A percentile compares a stretch with the other conserved stretches of the same genome.
phyloP scores from a whole-genome alignment of 1,284 basidiomycete species.

The Limonomyces culmigenus region DNA sequence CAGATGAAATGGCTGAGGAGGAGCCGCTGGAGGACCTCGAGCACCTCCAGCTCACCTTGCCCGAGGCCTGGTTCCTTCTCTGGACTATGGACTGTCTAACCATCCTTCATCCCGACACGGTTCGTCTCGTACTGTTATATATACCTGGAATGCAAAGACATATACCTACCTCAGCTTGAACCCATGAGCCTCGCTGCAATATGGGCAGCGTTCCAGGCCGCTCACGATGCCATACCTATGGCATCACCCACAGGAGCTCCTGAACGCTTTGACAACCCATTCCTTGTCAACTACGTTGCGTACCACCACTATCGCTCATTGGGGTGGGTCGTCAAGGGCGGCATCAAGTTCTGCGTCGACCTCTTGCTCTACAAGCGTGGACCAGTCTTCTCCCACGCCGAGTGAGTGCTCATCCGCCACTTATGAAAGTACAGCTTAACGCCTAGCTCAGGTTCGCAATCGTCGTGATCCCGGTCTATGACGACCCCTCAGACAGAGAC shows the following conservation, averaged over 20 bases:
- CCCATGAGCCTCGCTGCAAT: conserved; percentile 34
- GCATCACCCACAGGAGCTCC: conserved; percentile 12
- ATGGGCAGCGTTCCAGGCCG: conserved; percentile 42
- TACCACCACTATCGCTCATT: conserved; percentile 95
- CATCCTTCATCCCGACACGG: conserved; percentile 48
- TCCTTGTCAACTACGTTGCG: conserved; percentile 78
- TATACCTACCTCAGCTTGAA: conserved; percentile 21
- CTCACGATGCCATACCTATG: conserved; percentile 17
- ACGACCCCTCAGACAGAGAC: conserved; percentile 57
- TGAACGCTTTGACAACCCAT: conserved; percentile 78
- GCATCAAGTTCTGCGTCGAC: conserved; percentile 96
- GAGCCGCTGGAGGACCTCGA: conserved; percentile 60
- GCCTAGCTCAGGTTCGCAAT: conserved; percentile 59
- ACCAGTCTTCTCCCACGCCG: conserved; percentile 90
- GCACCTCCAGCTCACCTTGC: conserved; percentile 82
- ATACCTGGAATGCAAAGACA: conserved; percentile 1
- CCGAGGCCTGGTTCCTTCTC: conserved; percentile 85
- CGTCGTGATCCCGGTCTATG: conserved; percentile 79
- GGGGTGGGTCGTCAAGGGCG: conserved; percentile 95
- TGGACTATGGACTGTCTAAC: conserved; percentile 77
- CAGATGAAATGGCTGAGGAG: conserved; percentile 21
- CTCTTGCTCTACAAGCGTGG: conserved; percentile 90
- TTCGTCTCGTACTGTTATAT: conserved; percentile 18
- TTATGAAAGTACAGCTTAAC: conserved; percentile 1
- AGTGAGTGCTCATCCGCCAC: conserved; percentile 31